Conservation (phyloP, 768 basidiomycete species). For the Rhizopogon rudus region DNA sequence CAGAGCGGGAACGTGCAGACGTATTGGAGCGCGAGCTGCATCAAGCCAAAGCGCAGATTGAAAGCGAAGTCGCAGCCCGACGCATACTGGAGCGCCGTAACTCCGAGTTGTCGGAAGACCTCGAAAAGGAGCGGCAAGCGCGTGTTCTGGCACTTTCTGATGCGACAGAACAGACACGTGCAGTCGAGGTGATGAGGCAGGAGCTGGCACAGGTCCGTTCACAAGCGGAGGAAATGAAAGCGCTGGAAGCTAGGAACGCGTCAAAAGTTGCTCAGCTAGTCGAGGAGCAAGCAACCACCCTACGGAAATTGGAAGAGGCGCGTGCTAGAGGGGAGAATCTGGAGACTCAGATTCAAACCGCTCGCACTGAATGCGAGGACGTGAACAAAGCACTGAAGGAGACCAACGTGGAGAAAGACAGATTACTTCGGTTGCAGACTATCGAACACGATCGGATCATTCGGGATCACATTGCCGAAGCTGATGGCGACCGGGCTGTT, state of each 20-base stretch:
- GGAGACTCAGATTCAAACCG: conserved; percentile 67
- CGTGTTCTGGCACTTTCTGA: conserved; percentile 58
- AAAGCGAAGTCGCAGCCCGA: conserved; percentile 57
- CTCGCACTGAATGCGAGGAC: conserved; percentile 67
- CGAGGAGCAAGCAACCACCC: conserved; percentile 69
- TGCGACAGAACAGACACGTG: conserved; percentile 59
- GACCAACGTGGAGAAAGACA: conserved; percentile 74
- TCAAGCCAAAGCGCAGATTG: conserved; percentile 56
- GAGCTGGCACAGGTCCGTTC: conserved; percentile 56
- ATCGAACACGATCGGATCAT: conserved; percentile 63
- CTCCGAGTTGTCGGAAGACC: conserved; percentile 46
- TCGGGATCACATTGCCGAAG: conserved; percentile 87
- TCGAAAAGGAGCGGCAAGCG: conserved; percentile 50
- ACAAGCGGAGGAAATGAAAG: conserved; percentile 66
- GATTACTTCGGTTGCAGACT: conserved; percentile 66
- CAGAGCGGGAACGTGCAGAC: conserved; percentile 50
- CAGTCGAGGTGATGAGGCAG: conserved; percentile 54
- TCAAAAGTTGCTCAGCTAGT: conserved; percentile 60
- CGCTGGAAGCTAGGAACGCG: conserved; percentile 58
- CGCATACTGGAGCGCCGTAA: conserved; percentile 64
- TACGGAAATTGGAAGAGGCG: conserved; percentile 71
- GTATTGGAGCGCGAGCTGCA: conserved; percentile 61
- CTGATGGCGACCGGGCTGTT: conserved; percentile 90
- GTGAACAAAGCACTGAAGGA: conserved; percentile 59
- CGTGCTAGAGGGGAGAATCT: conserved; percentile 70